Evolutionary conservation across 2,329 filamentous ascomycete species (phyloP).

Genomic region (Aquanectria penicillioides): DNA sequence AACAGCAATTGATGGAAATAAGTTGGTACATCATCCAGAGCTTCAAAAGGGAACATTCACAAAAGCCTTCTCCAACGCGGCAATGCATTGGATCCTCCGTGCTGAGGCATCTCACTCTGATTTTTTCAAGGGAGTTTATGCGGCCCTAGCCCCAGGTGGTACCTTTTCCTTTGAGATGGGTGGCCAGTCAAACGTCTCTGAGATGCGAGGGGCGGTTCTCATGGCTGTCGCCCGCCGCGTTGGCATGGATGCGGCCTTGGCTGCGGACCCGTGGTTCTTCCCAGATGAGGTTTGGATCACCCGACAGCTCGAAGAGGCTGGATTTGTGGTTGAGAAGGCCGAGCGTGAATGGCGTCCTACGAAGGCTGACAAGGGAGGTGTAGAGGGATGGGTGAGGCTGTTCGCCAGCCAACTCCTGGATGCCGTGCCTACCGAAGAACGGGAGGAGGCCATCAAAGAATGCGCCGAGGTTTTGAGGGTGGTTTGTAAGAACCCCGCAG

Average conservation of each 20-base stretch:
- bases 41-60: conserved; percentile 53
- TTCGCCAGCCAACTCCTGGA: conserved; percentile 71
- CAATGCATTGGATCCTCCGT: conserved; percentile 73
- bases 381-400: conserved; percentile 73
- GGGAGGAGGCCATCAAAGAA: conserved; percentile 64
- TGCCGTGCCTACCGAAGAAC: conserved; percentile 54
- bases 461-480: conserved; percentile 63
- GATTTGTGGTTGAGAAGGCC: conserved; percentile 60
- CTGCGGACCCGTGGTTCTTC: conserved; percentile 76
- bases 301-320: conserved; percentile 55
- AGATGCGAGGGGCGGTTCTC: conserved; percentile 68
- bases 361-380: conserved; percentile 63
- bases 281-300: conserved; percentile 70
- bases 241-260: conserved; percentile 58
- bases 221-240: conserved; percentile 62
- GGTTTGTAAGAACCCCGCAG: conserved; percentile 65
- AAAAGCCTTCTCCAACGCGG: conserved; percentile 74
- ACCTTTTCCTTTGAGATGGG: conserved; percentile 77
- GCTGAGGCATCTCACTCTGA: conserved; percentile 51
- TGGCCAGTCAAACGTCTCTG: conserved; percentile 73
- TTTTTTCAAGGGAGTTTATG: conserved; percentile 64
- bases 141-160: conserved; percentile 64
- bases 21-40: conserved; percentile 46
- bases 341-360: conserved; percentile 76
- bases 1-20: conserved; percentile 58